Conservation (phyloP, 441 rosid genomes). For the Pelargonium citronellum region DNA sequence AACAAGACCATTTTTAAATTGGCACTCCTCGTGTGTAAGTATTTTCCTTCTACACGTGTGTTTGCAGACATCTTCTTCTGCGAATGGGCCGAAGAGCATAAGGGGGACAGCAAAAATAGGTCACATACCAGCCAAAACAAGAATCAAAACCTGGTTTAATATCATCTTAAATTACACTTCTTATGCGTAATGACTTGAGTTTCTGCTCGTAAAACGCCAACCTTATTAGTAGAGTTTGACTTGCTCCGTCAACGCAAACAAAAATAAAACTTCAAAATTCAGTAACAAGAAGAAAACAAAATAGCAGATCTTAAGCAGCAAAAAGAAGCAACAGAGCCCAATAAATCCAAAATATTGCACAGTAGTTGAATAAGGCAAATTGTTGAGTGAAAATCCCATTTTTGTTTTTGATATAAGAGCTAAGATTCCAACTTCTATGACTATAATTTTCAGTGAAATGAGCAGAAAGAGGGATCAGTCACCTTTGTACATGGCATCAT, state of each 20-base stretch:
- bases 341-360: constrained; percentile 19
- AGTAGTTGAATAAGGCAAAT: not conserved
- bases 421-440: constrained; percentile 17
- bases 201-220: no score
- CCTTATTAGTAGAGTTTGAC: no score
- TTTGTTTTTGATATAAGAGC: constrained; percentile 16
- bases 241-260: constrained; percentile 3
- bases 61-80: no score
- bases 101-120: no score
- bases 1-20: no score
- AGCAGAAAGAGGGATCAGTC: constrained; percentile 13
- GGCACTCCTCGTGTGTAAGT: no score
- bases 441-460: constrained; percentile 14
- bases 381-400: constrained; percentile 17
- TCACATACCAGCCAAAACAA: no score
- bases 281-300: constrained; percentile 33
- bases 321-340: constrained; percentile 14
- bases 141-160: no score
- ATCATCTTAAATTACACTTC: no score
- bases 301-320: constrained; percentile 40
- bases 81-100: no score
- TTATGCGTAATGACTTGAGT: no score
- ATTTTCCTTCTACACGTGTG: no score
- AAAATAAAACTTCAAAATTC: constrained; percentile 17
- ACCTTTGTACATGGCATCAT: constrained; percentile 56